Base-by-base conservation (phyloP, 2,329 filamentous ascomycete genomes). In the Pseudopithomyces maydicus region DNA sequence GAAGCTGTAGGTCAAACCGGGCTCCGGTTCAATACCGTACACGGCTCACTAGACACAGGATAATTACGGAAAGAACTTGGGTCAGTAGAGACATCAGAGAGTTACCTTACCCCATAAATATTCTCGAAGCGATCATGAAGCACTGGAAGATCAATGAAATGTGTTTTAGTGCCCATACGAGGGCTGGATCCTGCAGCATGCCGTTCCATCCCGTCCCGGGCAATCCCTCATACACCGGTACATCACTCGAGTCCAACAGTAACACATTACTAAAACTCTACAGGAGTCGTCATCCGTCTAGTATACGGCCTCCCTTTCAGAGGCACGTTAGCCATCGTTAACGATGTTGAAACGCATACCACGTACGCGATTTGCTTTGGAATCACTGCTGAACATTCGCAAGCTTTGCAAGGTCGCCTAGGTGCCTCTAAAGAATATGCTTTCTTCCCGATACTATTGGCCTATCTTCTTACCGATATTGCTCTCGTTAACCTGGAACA, bases 401-500 rank as follows among this genome's bases (percentile, higher is more conserved):
- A 35, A 23, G n/a, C 8, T 11, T 39, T 58, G 11, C 23, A 50
- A 20, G 14, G 12, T 1, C 29, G 38, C 15, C 36, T 58, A 2
- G 22, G 29, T 4, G 14, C 11, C 2, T 26, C 52, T 3, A 42
- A 53, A 38, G 19, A 22, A 23, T 35, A 53, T 32, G 56, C 56
- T 7, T 50, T 19, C 20, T 54, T 53, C 14, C 52, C 56, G 5
- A 20, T 44, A 2, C 48, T 53, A 4, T 17, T 36, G 3, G 42
- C 56, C 17, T 17, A 46, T 3, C 26, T 55, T 23, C 35, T 59
- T 6, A 20, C 44, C 4, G 53, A 59, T 20, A 38, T 56, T 14
- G 49, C 33, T 14, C 29, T 59, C 23, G 26, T 26, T 19, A 32
- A 23, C 5, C 35, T 56, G 1, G 33, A 48, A n/a, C 29, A 33